Evolutionary conservation across 2,329 filamentous ascomycete genomes (phyloP), one percentile per base, ranked within the genome.

Genomic region (Neonectria coccinea): DNA sequence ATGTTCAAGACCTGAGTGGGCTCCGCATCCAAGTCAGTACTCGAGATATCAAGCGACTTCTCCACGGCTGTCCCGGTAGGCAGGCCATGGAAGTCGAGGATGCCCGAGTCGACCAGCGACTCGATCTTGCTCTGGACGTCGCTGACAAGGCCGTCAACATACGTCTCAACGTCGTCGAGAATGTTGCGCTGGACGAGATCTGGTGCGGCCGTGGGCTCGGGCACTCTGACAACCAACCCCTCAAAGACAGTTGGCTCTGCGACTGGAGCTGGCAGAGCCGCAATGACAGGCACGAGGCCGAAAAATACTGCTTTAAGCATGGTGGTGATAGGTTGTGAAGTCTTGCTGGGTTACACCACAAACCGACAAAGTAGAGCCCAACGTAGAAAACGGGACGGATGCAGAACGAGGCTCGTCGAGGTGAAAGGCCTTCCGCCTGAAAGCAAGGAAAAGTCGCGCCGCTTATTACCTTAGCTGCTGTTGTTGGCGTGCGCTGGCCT

Each of bases 1-100:
- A 93, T 75, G 67, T 93, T 93, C 65, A 93, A 78, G 5, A 91
- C 90, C 66, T 92, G 85, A 0, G 91, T 92, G 0, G 91, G 91
- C 60, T 84, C 80, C 2, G 90, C 88, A 52, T 79, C 83, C 41
- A 93, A 75, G 56, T 91, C 86, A 33, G 79, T 78, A 63, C 88
- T 84, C 57, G 83, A 81, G 36, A 93, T 81, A 2, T 86, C 88
- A 5, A 92, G 81, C 39, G 85, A 87, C 68, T 85, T 89, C 73
- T 86, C 78, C 1, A 92, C 91, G 7, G 81, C 79, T 44, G 80
- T 80, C 39, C 88, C 89, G 3, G 85, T 89, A 1, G 91, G 90
- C 41, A 93, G 86, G 69, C 85, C 83, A 59, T 89, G 91, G 80
- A 86, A 92, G 61, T 91, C 85, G 1, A 90, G 88, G 1, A 93